These are phyloP conservation scores for Agaricus blazei DNA, from an alignment of 768 basidiomycete genomes.

Conservation along the genomic window DNA sequence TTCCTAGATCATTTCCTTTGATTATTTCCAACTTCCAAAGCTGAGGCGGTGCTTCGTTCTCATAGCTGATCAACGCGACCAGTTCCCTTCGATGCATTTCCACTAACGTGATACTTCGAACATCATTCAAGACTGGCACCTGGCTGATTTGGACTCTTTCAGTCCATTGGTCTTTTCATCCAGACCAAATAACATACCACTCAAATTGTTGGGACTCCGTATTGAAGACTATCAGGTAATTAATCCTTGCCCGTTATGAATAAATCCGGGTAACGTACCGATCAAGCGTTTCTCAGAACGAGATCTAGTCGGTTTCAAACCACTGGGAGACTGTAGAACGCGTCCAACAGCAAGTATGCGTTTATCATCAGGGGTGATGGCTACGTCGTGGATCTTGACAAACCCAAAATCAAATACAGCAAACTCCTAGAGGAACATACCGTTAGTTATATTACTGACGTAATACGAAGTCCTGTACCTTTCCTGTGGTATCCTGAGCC, in stretches of 20 bases:
- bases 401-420: slow-evolving; percentile 54
- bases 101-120: slow-evolving; percentile 64
- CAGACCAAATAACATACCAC: slow-evolving; percentile 38
- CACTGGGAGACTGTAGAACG: slow-evolving; percentile 52
- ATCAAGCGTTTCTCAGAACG: slow-evolving; percentile 69
- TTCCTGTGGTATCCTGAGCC: slow-evolving; percentile 52
- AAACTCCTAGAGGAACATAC: slow-evolving; percentile 32
- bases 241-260: too few relatives aligned
- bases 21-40: slow-evolving; percentile 68
- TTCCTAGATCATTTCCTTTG: slow-evolving; percentile 42
- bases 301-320: slow-evolving; percentile 65
- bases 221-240: slow-evolving; percentile 50
- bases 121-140: slow-evolving; percentile 69
- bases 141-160: slow-evolving; percentile 35
- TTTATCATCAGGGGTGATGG: slow-evolving; percentile 58
- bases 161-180: not conserved
- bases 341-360: slow-evolving; percentile 68
- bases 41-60: slow-evolving; percentile 74
- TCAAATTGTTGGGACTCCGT: slow-evolving; percentile 60
- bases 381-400: slow-evolving; percentile 66
- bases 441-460: not conserved
- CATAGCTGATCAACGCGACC: slow-evolving; percentile 67
- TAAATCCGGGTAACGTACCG: slow-evolving; percentile 34
- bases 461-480: slow-evolving; percentile 26
- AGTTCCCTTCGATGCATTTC: slow-evolving; percentile 42